Evolutionary conservation across 306 rosid species (phyloP), one percentile per base, ranked within the genome.

Genomic region (Dalbergia cultrata): DNA sequence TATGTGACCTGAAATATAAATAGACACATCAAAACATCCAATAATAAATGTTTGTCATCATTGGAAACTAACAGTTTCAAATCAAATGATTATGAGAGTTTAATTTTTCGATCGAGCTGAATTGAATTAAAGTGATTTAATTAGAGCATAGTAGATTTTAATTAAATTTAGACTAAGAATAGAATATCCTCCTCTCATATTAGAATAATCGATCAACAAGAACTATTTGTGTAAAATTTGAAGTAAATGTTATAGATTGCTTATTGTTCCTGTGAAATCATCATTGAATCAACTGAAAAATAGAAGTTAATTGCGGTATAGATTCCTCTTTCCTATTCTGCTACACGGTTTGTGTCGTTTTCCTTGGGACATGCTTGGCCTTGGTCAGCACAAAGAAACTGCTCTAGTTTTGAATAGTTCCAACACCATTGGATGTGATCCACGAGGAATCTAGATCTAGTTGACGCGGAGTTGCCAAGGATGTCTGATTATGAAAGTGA

Each of bases 371-470:
- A 57, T 17, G 9, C 14, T 8, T n/a, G 64, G 35, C 19, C 39
- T 17, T 19, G 35, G 34, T 33, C 72, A 9, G 67, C 45, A 21
- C 50, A 19, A 76, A 41, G 72, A 77, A 77, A 54, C 16, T 56
- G 77, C 1, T 70, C 14, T 1, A 49, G 34, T n/a, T 37, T 72
- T 37, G 33, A 34, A 35, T 64, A 64, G 39, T 72, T 72, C 68
- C 82, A 18, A 62, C 50, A 13, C 9, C 70, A 12, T 22, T 72
- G 75, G 50, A 45, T 41, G 61, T 26, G 31, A 26, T 16, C 35
- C 67, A 62, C 78, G 65, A 80, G 72, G 83, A 13, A 35, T 58
- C 50, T 56, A 8, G 10, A 60, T 19, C 71, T 45, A 49, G 26
- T 70, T 60, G 33, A 47, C 49, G 64, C 62, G 69, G 80, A 54